These are phyloP conservation scores for Fusarium clavum DNA, from an alignment of 2,329 filamentous ascomycete species.

Conservation along the genomic window DNA sequence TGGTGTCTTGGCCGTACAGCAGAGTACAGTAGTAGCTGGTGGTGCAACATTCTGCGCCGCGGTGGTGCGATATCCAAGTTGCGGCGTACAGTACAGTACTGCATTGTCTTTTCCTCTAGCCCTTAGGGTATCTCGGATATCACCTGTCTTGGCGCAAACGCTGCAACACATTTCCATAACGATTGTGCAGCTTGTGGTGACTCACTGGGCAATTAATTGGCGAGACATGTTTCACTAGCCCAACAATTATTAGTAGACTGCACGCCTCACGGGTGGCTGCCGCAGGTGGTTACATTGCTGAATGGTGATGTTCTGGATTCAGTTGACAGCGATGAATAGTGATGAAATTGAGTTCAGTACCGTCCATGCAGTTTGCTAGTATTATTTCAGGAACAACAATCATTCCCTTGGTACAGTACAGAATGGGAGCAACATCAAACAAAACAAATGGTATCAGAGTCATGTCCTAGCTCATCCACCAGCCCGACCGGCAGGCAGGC, in stretches of 20 bases:
- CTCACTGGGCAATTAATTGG: conserved; percentile 7
- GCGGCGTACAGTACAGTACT: background rate
- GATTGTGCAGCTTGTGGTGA: conserved; percentile 7
- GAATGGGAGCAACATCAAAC: background rate
- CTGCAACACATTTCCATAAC: background rate
- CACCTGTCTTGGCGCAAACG: conserved; percentile 21
- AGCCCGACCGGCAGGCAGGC: conserved; percentile 33
- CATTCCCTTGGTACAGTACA: background rate
- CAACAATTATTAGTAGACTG: conserved; percentile 2
- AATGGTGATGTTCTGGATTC: conserved; percentile 18
- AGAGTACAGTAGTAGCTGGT: background rate
- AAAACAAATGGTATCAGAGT: conserved; percentile 21
- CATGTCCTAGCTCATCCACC: conserved; percentile 6
- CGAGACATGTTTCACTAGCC: conserved; percentile 5
- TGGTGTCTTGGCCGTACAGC: background rate
- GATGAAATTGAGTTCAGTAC: conserved; percentile 22
- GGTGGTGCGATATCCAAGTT: conserved; percentile 34
- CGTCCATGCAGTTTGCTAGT: background rate
- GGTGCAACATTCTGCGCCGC: conserved; percentile 22
- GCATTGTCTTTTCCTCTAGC: background rate
- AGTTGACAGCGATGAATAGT: conserved; percentile 10
- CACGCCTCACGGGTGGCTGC: conserved; percentile 24
- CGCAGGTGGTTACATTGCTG: conserved; percentile 18
- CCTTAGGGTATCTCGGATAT: conserved; percentile 18
- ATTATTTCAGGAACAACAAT: conserved; percentile 25